phyloP scores from a whole-genome alignment of 805 yeast genomes.

The Pichia nanzhaoensis region DNA sequence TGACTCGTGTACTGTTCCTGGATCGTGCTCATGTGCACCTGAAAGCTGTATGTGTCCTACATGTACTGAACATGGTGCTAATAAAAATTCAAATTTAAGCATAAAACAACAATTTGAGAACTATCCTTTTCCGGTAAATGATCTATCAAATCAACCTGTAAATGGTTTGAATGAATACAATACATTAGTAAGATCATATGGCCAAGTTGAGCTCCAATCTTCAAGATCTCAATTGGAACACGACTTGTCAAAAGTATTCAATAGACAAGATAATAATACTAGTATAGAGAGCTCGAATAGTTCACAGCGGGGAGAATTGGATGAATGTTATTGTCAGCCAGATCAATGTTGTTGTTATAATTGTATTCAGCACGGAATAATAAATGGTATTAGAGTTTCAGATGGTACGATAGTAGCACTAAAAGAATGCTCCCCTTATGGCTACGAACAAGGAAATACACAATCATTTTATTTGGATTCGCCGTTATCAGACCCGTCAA shows the following conservation, averaged over 20 bases:
- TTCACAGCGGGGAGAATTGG: slow-evolving; percentile 3
- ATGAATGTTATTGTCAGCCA: slow-evolving; percentile 27
- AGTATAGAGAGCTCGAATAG: not conserved
- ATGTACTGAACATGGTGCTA: slow-evolving; percentile 26
- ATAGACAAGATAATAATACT: not conserved
- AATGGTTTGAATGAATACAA: not conserved
- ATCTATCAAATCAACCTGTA: not conserved
- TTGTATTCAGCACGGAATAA: slow-evolving; percentile 31
- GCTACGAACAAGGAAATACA: slow-evolving; percentile 6
- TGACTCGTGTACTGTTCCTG: slow-evolving; percentile 30
- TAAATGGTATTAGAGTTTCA: slow-evolving; percentile 24
- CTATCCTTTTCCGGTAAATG: slow-evolving; percentile 12
- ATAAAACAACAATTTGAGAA: slow-evolving; percentile 16
- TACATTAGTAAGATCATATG: slow-evolving; percentile 15
- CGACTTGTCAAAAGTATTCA: slow-evolving; percentile 9
- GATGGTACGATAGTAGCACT: slow-evolving; percentile 25
- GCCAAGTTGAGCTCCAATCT: slow-evolving; percentile 23
- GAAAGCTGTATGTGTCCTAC: slow-evolving; percentile 27
- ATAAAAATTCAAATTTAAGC: slow-evolving; percentile 10
- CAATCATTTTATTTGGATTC: slow-evolving; percentile 3
- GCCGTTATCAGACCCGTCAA: slow-evolving; percentile 1
- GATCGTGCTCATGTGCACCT: slow-evolving; percentile 30
- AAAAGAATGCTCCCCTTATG: slow-evolving; percentile 1
- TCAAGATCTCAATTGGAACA: slow-evolving; percentile 13
- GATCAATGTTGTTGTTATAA: slow-evolving; percentile 31